Conservation (phyloP, 164 flowering plant species). For the grape (Vitis vinifera) region ASM3070453v1 NC_081815.1:3014001-3014500, state of each 20-base stretch:
- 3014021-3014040: no score
- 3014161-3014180: no score
- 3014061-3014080: no score
- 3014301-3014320: slow-evolving; percentile 48
- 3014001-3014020: no score
- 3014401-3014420: background rate
- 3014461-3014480: background rate
- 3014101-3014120: no score
- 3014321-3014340: slow-evolving; percentile 80
- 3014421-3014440: background rate
- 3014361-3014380: slow-evolving; percentile 61
- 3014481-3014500: slow-evolving; percentile 63
- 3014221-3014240: background rate
- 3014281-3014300: background rate
- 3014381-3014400: slow-evolving; percentile 42
- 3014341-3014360: slow-evolving; percentile 59
- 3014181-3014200: no score
- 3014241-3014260: background rate
- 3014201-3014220: no score
- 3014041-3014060: no score
- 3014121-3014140: no score
- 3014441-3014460: background rate
- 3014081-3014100: no score
- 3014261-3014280: background rate
- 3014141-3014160: no score